phyloP scores from a whole-genome alignment of 495 filamentous ascomycete genomes.

The Penicillium flavigenum region DNA sequence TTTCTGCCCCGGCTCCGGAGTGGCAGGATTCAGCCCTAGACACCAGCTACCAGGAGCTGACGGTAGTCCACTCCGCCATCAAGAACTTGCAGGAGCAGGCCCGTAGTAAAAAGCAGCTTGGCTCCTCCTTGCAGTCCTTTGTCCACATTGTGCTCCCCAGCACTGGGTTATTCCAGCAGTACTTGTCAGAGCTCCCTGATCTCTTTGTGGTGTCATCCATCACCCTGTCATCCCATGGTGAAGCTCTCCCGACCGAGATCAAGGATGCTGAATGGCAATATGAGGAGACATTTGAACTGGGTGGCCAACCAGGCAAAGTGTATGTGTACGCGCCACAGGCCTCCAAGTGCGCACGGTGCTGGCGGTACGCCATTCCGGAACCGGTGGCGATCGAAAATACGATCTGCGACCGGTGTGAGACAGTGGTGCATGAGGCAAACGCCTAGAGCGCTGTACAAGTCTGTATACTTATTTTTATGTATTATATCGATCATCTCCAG shows the following conservation, averaged over 20 bases:
- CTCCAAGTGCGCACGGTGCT: constrained; percentile 81
- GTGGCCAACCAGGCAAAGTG: constrained; percentile 47
- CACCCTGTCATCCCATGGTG: constrained; percentile 40
- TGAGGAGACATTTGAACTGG: constrained; percentile 52
- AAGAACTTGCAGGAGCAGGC: constrained; percentile 71
- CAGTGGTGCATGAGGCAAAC: constrained; percentile 51
- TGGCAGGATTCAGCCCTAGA: constrained; percentile 43
- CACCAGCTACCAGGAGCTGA: constrained; percentile 57
- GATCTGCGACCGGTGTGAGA: constrained; percentile 73
- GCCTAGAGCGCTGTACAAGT: neutral
- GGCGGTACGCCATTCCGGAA: constrained; percentile 65
- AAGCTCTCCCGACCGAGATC: constrained; percentile 27
- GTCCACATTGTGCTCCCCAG: constrained; percentile 51
- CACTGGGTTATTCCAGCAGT: constrained; percentile 47
- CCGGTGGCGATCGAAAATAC: constrained; percentile 51
- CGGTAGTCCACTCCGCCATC: constrained; percentile 57
- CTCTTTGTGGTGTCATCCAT: constrained; percentile 79
- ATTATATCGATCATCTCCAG: neutral
- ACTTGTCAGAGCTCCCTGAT: constrained; percentile 61
- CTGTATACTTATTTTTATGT: neutral
- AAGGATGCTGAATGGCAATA: constrained; percentile 54
- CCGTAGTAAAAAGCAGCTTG: constrained; percentile 61
- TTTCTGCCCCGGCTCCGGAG: constrained; percentile 30
- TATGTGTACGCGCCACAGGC: constrained; percentile 66
- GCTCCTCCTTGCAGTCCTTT: constrained; percentile 70